These are phyloP conservation scores for Babjeviella inositovora DNA, from an alignment of 805 yeast genomes.

Conservation along the genomic window DNA sequence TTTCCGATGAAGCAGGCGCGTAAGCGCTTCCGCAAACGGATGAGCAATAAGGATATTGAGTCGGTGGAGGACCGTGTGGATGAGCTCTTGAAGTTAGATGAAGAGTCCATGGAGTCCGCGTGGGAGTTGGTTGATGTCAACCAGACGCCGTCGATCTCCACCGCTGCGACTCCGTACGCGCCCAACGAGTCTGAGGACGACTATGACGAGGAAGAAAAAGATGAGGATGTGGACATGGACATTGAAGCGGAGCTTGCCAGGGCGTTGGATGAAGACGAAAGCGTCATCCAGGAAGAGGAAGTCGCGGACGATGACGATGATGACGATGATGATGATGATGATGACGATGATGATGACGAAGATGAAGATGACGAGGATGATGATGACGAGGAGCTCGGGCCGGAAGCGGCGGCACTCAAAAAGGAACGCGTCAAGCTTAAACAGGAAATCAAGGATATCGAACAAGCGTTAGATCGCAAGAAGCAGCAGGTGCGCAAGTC, in stretches of 20 bases:
- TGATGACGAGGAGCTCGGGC: conserved; percentile 61
- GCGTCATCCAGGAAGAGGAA: conserved; percentile 37
- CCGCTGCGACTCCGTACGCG: conserved; percentile 11
- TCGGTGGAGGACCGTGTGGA: conserved; percentile 69
- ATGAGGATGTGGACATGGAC: conserved; percentile 16
- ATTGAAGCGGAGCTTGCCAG: conserved; percentile 13
- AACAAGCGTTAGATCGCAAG: too few relatives aligned
- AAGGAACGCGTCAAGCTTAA: conserved; percentile 49
- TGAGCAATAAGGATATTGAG: conserved; percentile 57
- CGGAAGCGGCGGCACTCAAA: conserved; percentile 76
- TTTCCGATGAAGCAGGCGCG: conserved; percentile 64
- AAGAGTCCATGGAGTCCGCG: conserved; percentile 65
- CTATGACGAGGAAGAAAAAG: conserved; percentile 7
- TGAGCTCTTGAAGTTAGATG: conserved; percentile 59
- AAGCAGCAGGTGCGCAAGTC: too few relatives aligned
- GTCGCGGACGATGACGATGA: conserved; percentile 36
- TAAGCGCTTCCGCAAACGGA: conserved; percentile 52
- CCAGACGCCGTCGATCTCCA: conserved; percentile 15
- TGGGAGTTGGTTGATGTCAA: conserved; percentile 60
- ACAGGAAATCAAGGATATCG: conserved; percentile 58
- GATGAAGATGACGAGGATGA: conserved; percentile 36
- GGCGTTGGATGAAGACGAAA: conserved; percentile 25
- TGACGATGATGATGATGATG: conserved; percentile 30
- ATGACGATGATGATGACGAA: conserved; percentile 32
- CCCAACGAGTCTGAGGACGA: conserved; percentile 5